Base-by-base conservation (phyloP, 2,329 filamentous ascomycete genomes). In the Davidsoniella virescens region DNA sequence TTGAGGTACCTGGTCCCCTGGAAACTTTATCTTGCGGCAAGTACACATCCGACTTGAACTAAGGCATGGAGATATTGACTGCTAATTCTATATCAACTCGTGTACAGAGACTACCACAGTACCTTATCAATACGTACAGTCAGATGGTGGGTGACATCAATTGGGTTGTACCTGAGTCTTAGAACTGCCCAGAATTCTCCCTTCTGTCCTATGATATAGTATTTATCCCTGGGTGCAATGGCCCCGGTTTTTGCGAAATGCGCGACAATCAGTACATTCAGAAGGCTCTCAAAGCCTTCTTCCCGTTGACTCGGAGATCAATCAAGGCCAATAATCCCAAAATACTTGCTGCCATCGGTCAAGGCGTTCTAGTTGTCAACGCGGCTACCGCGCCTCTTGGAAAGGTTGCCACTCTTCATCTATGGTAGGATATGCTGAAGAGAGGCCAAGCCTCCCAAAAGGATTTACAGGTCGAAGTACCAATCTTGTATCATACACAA, bases 381-480 rank as follows among this genome's bases (percentile, higher is more conserved):
- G 37, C 43, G 9, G 47, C 36, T 9, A 43, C 29, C 14, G 47
- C 47, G 4, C 42, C 43, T 47, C 47, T 53, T 12, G 47, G 40
- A 17, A 29, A 40, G 23, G 51, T 47, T 9, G 47, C 47, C 20
- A 43, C 43, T 8, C 38, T 41, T 3, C 37, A 53, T 40, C 18
- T 49, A 4, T 53, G 44, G 51, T 53, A 44, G 51, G 47, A 53
- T n/a, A 50, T 53, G 44, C 38, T 53, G n/a, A 49, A 47, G 18
- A 25, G 36, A 8, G 51, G 47, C 5, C 43, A 50, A 23, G 51
- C 47, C 6, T 50, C 47, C 5, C 43, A 40, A 36, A 29, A 33
- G 17, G 51, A 53, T 37, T 33, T 49, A n/a, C 37, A 43, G 20
- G 42, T 41, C n/a, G 38, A 47, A 5, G 48, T 53, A 16, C 51